phyloP scores from a whole-genome alignment of 805 yeast species.

The Pichia kluyveri region DNA sequence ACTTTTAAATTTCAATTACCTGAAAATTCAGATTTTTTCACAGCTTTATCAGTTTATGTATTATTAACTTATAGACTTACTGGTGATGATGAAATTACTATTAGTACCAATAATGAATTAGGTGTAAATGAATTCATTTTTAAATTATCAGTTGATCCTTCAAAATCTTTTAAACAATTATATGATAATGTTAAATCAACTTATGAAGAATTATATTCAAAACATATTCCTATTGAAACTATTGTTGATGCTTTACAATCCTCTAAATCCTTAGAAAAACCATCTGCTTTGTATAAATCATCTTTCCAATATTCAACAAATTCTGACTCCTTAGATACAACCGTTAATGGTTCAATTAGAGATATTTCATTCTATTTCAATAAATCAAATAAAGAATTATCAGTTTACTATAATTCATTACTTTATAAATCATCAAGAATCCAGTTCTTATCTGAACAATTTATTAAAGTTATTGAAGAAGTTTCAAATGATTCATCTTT shows the following conservation, averaged over 20 bases:
- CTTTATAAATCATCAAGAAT: slow-evolving; percentile 67
- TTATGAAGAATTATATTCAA: slow-evolving; percentile 25
- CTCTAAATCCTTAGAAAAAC: slow-evolving; percentile 40
- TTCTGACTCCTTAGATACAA: slow-evolving; percentile 32
- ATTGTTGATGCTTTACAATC: slow-evolving; percentile 44
- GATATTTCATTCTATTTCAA: slow-evolving; percentile 55
- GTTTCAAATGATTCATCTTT: slow-evolving; percentile 29
- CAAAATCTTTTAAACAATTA: slow-evolving; percentile 45
- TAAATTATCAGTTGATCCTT: slow-evolving; percentile 49
- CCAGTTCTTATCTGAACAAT: slow-evolving; percentile 62
- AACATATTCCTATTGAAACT: slow-evolving; percentile 43
- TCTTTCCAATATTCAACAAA: slow-evolving; percentile 41
- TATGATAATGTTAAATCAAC: slow-evolving; percentile 35
- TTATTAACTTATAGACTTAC: slow-evolving; percentile 70
- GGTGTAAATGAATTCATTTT: slow-evolving; percentile 45
- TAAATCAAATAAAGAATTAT: slow-evolving; percentile 27
- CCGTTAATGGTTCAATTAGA: slow-evolving; percentile 46
- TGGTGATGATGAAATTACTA: slow-evolving; percentile 90
- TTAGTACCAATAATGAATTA: slow-evolving; percentile 61
- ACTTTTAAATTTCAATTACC: slow-evolving; percentile 15
- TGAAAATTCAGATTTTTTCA: slow-evolving; percentile 29
- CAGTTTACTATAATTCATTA: slow-evolving; percentile 63
- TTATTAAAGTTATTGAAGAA: slow-evolving; percentile 40
- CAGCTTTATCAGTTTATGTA: slow-evolving; percentile 58
- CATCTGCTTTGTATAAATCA: slow-evolving; percentile 57